phyloP scores from a whole-genome alignment of 78 protist genomes.

The Dictyostelium brefeldianum region DNA sequence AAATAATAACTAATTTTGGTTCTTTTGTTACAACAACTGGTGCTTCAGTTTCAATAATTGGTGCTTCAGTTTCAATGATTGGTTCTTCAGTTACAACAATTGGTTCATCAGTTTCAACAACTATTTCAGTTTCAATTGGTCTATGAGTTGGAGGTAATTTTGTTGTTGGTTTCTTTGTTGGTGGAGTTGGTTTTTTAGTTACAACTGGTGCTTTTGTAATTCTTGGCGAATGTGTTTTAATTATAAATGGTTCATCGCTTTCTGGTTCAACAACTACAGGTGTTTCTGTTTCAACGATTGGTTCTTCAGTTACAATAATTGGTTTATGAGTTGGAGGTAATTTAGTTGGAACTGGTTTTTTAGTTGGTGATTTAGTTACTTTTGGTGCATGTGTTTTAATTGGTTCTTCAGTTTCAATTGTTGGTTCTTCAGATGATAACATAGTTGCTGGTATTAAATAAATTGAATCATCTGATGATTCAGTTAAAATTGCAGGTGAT shows the following conservation, averaged over 20 bases:
- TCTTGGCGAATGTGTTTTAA: neutral
- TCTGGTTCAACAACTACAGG: neutral
- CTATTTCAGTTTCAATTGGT: neutral
- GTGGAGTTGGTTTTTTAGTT: neutral
- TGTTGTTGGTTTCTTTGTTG: neutral
- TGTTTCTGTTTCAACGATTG: neutral
- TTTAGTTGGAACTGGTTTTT: neutral
- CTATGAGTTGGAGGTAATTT: neutral
- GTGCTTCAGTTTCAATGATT: neutral
- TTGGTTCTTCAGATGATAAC: neutral
- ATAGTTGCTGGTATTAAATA: neutral
- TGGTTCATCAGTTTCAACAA: neutral
- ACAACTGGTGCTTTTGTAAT: neutral
- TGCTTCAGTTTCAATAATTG: neutral
- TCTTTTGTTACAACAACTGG: neutral
- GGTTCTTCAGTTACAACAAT: neutral
- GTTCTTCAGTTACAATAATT: neutral
- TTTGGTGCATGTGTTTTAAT: neutral
- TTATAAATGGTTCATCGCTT: too few relatives aligned
- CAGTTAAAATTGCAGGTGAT: neutral
- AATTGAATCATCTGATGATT: neutral
- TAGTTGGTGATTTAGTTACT: neutral
- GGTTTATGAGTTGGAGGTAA: neutral
- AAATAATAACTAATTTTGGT: neutral
- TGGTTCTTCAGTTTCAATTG: neutral